Conservation (phyloP, 2,329 filamentous ascomycete genomes). For the Venturia nashicola region DNA sequence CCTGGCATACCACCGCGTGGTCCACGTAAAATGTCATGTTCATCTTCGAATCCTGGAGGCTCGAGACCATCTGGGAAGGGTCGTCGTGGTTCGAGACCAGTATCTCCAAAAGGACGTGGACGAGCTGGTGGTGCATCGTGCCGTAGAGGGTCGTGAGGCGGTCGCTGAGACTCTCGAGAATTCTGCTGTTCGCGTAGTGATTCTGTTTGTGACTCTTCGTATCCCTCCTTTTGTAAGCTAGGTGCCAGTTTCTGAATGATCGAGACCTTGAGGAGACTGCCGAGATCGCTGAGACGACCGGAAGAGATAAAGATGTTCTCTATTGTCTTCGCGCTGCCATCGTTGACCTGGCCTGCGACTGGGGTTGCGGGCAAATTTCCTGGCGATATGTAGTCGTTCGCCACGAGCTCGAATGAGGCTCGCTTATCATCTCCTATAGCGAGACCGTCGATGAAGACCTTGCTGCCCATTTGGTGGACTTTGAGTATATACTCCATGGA, state of each 20-base stretch:
- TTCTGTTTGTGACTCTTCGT: slow-evolving; percentile 43
- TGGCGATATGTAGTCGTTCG: slow-evolving; percentile 62
- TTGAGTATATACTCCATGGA: slow-evolving; percentile 76
- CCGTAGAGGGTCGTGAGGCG: slow-evolving; percentile 31
- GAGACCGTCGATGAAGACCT: slow-evolving; percentile 72
- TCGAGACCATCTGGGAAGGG: slow-evolving; percentile 65
- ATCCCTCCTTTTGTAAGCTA: slow-evolving; percentile 63
- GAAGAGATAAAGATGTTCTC: slow-evolving; percentile 61
- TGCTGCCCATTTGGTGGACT: slow-evolving; percentile 67
- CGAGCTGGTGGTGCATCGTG: slow-evolving; percentile 44
- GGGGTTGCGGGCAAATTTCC: slow-evolving; percentile 42
- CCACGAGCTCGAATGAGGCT: slow-evolving; percentile 59
- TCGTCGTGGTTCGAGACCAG: slow-evolving; percentile 41
- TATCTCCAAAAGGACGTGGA: slow-evolving; percentile 56
- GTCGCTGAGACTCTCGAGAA: slow-evolving; percentile 25
- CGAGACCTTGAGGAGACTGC: slow-evolving; percentile 59
- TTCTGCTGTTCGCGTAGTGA: slow-evolving; percentile 21
- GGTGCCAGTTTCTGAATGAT: slow-evolving; percentile 80
- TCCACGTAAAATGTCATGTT: slow-evolving; percentile 60
- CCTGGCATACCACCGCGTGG: slow-evolving; percentile 23
- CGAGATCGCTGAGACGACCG: slow-evolving; percentile 54
- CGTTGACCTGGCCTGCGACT: slow-evolving; percentile 19
- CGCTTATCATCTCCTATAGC: slow-evolving; percentile 73
- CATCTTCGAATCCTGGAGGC: slow-evolving; percentile 87
- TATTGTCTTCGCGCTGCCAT: slow-evolving; percentile 21